These are phyloP conservation scores for Sporormia fimetaria DNA, from an alignment of 495 filamentous ascomycete species.

Conservation along the genomic window DNA sequence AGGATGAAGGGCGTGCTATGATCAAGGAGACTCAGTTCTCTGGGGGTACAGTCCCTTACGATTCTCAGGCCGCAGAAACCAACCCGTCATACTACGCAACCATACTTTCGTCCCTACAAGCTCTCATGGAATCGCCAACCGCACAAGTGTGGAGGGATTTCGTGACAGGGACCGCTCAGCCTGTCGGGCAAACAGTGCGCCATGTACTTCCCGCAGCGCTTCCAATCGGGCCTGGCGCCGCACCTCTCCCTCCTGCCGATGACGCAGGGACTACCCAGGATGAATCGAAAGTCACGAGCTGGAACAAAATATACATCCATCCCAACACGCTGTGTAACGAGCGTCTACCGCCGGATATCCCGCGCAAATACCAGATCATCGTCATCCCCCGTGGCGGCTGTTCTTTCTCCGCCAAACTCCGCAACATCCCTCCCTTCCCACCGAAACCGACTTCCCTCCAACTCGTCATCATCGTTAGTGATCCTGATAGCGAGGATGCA, in stretches of 20 bases:
- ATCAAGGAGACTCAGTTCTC: too few species aligned
- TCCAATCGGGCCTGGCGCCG: constrained; percentile 63
- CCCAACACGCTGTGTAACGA: constrained; percentile 52
- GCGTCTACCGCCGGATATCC: constrained; percentile 48
- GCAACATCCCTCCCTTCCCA: constrained; percentile 66
- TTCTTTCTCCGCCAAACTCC: constrained; percentile 70
- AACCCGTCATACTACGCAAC: constrained; percentile 31
- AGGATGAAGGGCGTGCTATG: too few species aligned
- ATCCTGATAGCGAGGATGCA: constrained; percentile 36
- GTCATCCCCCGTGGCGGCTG: constrained; percentile 78
- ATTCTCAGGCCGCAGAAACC: constrained; percentile 3
- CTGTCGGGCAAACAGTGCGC: constrained; percentile 31
- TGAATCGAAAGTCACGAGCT: constrained; percentile 43
- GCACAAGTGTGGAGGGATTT: too few species aligned
- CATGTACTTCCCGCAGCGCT: constrained; percentile 54
- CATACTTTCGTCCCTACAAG: constrained; percentile 18
- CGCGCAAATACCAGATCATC: constrained; percentile 63
- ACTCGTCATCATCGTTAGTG: constrained; percentile 72
- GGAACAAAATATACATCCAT: constrained; percentile 59
- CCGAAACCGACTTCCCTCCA: constrained; percentile 50
- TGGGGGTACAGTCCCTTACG: constrained; percentile 12
- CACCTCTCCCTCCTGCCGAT: constrained; percentile 55
- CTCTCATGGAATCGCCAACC: constrained; percentile 22
- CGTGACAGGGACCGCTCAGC: too few species aligned
- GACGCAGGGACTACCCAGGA: constrained; percentile 36